These are phyloP conservation scores for Microbotryomycetes sp. DNA, from an alignment of 1,284 basidiomycete genomes.

Conservation along the genomic window DNA sequence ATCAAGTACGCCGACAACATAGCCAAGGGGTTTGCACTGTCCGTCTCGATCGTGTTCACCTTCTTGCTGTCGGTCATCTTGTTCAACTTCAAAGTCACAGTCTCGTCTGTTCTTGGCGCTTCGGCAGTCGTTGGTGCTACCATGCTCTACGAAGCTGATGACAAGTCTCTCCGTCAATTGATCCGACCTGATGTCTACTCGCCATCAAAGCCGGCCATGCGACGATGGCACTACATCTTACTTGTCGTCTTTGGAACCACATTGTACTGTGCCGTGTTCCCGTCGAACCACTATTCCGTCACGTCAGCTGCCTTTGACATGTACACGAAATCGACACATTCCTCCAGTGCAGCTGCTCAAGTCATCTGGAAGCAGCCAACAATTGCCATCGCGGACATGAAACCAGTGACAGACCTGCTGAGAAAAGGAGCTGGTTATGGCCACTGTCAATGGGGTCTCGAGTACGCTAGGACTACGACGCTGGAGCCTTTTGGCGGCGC, in stretches of 20 bases:
- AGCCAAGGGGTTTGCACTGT: conserved; percentile 43
- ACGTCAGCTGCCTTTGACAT: conserved; percentile 18
- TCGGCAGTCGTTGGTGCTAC: conserved; percentile 38
- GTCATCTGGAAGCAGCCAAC: conserved; percentile 9
- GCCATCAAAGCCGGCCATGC: conserved; percentile 10
- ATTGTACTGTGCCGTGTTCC: conserved; percentile 13
- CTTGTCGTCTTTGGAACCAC: conserved; percentile 14
- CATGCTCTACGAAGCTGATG: conserved; percentile 35
- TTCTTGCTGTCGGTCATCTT: conserved; percentile 39
- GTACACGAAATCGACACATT: background rate
- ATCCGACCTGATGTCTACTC: background rate
- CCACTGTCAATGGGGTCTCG: conserved; percentile 17
- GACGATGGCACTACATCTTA: conserved; percentile 22
- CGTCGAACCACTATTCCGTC: conserved; percentile 13
- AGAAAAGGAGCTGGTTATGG: conserved; percentile 1
- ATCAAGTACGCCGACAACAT: conserved; percentile 45
- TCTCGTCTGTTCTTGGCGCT: conserved; percentile 35
- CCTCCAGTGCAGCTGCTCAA: background rate
- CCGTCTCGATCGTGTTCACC: conserved; percentile 42
- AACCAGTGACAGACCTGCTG: conserved; percentile 15
- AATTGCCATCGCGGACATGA: conserved; percentile 26
- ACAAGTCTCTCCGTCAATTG: conserved; percentile 6
- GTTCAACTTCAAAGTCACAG: conserved; percentile 37
- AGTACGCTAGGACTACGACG: conserved; percentile 10
- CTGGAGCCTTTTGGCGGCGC: background rate